These are phyloP conservation scores for Boletus tylopilopsis DNA, from an alignment of 768 basidiomycete genomes.

Conservation along the genomic window DNA sequence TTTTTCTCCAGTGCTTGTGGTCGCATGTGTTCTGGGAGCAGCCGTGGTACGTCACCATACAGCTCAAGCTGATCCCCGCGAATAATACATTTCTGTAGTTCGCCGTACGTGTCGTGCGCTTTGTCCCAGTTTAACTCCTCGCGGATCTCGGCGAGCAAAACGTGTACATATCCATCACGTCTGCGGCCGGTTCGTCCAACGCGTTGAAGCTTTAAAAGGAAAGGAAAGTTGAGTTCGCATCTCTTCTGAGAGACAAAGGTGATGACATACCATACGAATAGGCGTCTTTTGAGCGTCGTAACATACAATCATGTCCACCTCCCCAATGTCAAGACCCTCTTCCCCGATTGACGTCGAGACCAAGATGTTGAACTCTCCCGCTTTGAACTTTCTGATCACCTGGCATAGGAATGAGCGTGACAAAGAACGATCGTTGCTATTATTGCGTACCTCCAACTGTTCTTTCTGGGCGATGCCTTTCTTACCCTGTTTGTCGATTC, in stretches of 20 bases:
- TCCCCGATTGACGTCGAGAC: conserved; percentile 98
- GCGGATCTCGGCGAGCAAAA: conserved; percentile 83
- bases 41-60: conserved; percentile 85
- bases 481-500: conserved; percentile 76
- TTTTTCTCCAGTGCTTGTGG: conserved; percentile 75
- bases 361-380: conserved; percentile 83
- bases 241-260: not conserved
- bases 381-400: conserved; percentile 86
- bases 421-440: conserved; percentile 3
- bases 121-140: conserved; percentile 90
- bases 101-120: conserved; percentile 80
- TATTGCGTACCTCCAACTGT: conserved; percentile 71
- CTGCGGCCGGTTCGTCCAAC: conserved; percentile 94
- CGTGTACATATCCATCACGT: conserved; percentile 84
- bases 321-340: conserved; percentile 97
- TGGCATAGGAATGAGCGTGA: conserved; percentile 29
- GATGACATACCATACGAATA: conserved; percentile 79
- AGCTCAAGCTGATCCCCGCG: conserved; percentile 86
- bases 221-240: conserved; percentile 2
- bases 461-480: conserved; percentile 90
- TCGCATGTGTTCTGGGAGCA: conserved; percentile 74
- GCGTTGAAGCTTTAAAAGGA: conserved; percentile 73
- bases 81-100: conserved; percentile 85
- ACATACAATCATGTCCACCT: conserved; percentile 92
- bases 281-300: conserved; percentile 97